Evolutionary conservation across 805 yeast genomes (phyloP), one percentile per base, ranked within the genome.

Genomic region (Hanseniaspora guilliermondii): DNA sequence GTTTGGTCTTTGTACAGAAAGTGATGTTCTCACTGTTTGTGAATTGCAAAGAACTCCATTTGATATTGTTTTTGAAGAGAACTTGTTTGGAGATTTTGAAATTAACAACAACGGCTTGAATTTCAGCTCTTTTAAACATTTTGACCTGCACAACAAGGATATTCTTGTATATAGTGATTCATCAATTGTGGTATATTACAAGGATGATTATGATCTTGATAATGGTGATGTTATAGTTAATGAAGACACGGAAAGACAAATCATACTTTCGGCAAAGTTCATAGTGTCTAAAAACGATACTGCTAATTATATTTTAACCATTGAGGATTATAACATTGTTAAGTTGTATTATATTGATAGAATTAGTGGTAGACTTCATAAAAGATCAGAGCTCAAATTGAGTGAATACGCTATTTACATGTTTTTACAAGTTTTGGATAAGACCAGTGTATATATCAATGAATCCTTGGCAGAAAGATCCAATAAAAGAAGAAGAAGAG

Each of bases 331-430:
- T 11, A 52, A 52, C 17, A 14, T 36, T 8, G 33, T 44, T 6
- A 44, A 27, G 12, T 12, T 52, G 4, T 52, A 52, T n/a, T 44
- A 52, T 9, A 37, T 52, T 8, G 55, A 52, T 19, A 42, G 46
- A 33, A 38, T 44, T 9, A 39, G 44, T 24, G 49, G 49, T 3
- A 42, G 32, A 30, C n/a, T 52, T 3, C 16, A 19, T 27, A 36
- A 42, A n/a, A 17, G 32, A 42, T 21, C 40, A 7, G 33, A 40
- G n/a, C 4, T 41, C 4, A 12, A 52, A 24, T 16, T 52, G 33
- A 52, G 33, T 30, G 55, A 44, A 35, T 52, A 52, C 16, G 24
- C 49, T 19, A 44, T 52, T 22, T 52, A 52, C 45, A 32, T 12
- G 11, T 17, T 44, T 36, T 21, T 52, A 17, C 22, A 21, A 12